Evolutionary conservation across 305 asterid species (phyloP).

Genomic region (Nicotiana rustica): DNA sequence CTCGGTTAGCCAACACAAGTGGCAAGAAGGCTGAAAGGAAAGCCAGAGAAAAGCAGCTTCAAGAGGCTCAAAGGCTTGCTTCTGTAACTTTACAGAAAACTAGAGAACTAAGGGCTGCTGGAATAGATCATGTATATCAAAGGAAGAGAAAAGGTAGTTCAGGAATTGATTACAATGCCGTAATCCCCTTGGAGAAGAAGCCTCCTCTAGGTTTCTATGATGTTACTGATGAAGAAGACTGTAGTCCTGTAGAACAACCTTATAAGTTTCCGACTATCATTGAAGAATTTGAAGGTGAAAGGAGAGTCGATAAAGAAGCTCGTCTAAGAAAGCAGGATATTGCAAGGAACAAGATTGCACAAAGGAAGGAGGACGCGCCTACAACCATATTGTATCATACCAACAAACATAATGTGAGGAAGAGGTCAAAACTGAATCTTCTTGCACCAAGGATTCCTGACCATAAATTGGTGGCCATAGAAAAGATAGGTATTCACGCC

Average conservation of each 20-base stretch:
- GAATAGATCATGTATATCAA: slow-evolving; percentile 59
- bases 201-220: slow-evolving; percentile 96
- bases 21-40: slow-evolving; percentile 91
- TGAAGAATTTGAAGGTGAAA: slow-evolving; percentile 93
- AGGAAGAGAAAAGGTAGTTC: slow-evolving; percentile 76
- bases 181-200: slow-evolving; percentile 83
- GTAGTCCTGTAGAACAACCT: slow-evolving; percentile 61
- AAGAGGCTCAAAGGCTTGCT: slow-evolving; percentile 68
- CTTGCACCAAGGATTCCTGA: slow-evolving; percentile 92
- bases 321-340: slow-evolving; percentile 83
- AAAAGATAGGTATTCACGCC: slow-evolving; percentile 84
- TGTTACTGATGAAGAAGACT: slow-evolving; percentile 64
- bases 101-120: slow-evolving; percentile 91
- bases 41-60: slow-evolving; percentile 90
- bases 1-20: slow-evolving; percentile 85
- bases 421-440: slow-evolving; percentile 74
- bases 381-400: slow-evolving; percentile 75
- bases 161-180: slow-evolving; percentile 71
- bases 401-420: slow-evolving; percentile 79
- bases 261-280: slow-evolving; percentile 81
- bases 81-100: slow-evolving; percentile 44
- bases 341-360: slow-evolving; percentile 77
- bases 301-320: slow-evolving; percentile 84
- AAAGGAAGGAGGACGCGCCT: slow-evolving; percentile 81
- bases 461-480: slow-evolving; percentile 94